A percentile compares a stretch with the other conserved stretches of the same genome.
phyloP scores from a whole-genome alignment of 129 eudicot genomes.

The Rutidosis leptorrhynchoides region DNA sequence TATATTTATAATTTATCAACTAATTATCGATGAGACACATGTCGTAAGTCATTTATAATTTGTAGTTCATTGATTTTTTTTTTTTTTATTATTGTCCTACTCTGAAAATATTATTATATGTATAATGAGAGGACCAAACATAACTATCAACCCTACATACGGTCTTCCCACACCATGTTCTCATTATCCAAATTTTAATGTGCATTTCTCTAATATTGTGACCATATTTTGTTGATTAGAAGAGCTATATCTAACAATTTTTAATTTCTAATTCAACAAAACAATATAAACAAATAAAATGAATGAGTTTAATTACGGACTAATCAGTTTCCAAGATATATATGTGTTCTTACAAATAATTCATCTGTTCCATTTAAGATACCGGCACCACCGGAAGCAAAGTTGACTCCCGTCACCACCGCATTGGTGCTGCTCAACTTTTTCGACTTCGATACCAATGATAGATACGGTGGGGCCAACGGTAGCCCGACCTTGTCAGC shows the following conservation, averaged over 20 bases:
- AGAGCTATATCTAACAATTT: no score
- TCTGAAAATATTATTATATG: no score
- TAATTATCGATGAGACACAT: no score
- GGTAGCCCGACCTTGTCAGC: conserved; percentile 76
- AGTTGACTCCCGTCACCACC: conserved; percentile 57
- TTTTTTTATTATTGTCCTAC: no score
- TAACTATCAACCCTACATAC: conserved; percentile 5
- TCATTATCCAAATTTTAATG: conserved; percentile 7
- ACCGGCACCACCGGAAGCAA: conserved; percentile 88
- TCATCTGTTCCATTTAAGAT: conserved; percentile 62
- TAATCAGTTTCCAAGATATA: background rate
- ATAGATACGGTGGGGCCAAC: conserved; percentile 53
- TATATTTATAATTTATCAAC: no score
- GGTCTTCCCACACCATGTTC: conserved; percentile 15
- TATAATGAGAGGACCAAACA: conserved; percentile 1
- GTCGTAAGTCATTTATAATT: no score
- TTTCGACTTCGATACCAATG: conserved; percentile 29
- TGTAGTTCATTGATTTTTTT: no score
- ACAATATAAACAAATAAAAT: no score
- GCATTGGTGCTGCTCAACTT: conserved; percentile 34
- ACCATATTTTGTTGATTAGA: no score
- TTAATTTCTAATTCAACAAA: no score
- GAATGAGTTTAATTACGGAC: no score
- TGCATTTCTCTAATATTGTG: background rate
- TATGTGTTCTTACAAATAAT: conserved; percentile 38